Evolutionary conservation across 768 basidiomycete species (phyloP), one percentile per base, ranked within the genome.

Genomic region (Lactifluus subvellereus): DNA sequence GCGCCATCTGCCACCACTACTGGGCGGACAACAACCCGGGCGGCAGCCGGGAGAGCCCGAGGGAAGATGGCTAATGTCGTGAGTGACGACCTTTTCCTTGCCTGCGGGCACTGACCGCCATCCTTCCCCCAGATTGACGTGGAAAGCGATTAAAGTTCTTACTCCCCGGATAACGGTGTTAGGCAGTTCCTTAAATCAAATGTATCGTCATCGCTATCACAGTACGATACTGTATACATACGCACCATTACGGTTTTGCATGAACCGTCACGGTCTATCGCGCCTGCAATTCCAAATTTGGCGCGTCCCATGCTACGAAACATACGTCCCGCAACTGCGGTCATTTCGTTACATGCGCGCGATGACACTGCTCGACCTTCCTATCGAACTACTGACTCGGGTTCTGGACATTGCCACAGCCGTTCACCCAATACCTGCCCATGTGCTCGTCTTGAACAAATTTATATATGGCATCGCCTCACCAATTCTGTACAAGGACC

Each of bases 31-130:
- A 80, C 84, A 16, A 83, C 84, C 1, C 74, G 89, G 57, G 80
- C 87, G 0, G 89, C 90, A 14, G 89, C 90, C 7, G 78, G 84
- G 18, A 84, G 78, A 68, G 87, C 90, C 10, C 82, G 78, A 68
- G 80, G 81, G 48, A 89, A 76, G 73, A 82, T 88, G 74, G 80
- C 83, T 3, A 75, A 69, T 42, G 71, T 72, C 58, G 80, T 82
- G 54, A 62, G 78, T 73, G 16, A 49, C n/a, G n/a, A 32, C 18
- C 13, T 60, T n/a, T 50, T 50, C 38, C n/a, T 55, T 47, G 57
- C 61, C 33, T 54, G 27, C 32, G 35, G 30, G 14, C 13, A 48
- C 43, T 59, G 40, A 16, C 9, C 33, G 1, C 37, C 42, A n/a
- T 45, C 27, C 37, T 40, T 27, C 16, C n/a, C 8, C 48, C 54